Percentiles rank a stretch among this genome's conserved stretches.
phyloP scores from a whole-genome alignment of 768 basidiomycete genomes.

The Mrakia frigida region DNA sequence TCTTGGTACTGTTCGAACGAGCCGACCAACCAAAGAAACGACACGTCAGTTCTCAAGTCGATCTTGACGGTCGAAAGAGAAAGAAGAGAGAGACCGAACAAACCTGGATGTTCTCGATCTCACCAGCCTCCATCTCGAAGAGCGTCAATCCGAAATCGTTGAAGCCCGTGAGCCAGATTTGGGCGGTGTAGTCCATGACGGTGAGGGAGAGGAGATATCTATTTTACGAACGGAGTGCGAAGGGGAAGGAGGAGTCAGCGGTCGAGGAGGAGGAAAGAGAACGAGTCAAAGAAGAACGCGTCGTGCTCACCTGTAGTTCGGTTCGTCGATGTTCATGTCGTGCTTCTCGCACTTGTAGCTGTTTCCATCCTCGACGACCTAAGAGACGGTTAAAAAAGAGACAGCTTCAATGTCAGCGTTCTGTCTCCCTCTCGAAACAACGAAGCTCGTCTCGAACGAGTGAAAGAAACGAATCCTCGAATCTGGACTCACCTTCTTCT shows the following conservation, averaged over 20 bases:
- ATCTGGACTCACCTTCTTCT: conserved; percentile 59
- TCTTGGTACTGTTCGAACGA: conserved; percentile 52
- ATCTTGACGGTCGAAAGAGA: conserved; percentile 5
- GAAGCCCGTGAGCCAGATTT: conserved; percentile 91
- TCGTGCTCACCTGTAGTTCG: conserved; percentile 68
- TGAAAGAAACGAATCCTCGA: too few species aligned
- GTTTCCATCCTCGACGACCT: conserved; percentile 55
- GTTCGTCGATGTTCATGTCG: conserved; percentile 60
- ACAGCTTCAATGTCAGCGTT: not conserved
- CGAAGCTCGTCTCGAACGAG: too few species aligned
- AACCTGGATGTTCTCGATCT: conserved; percentile 51
- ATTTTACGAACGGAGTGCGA: not conserved
- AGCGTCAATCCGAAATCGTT: conserved; percentile 78
- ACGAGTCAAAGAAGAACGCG: not conserved
- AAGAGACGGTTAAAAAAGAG: not conserved
- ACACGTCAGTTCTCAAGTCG: not conserved
- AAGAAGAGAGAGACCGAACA: not conserved
- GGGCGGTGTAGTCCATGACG: conserved; percentile 80
- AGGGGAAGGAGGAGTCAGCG: not conserved
- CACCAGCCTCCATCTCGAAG: conserved; percentile 71
- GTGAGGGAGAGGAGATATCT: conserved; percentile 71
- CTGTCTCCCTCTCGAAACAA: not conserved
- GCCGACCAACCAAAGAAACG: not conserved
- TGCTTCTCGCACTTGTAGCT: conserved; percentile 93
- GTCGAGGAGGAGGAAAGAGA: not conserved